Evolutionary conservation across 257 asterid species (phyloP).

Genomic region (Solanum dulcamara): DNA sequence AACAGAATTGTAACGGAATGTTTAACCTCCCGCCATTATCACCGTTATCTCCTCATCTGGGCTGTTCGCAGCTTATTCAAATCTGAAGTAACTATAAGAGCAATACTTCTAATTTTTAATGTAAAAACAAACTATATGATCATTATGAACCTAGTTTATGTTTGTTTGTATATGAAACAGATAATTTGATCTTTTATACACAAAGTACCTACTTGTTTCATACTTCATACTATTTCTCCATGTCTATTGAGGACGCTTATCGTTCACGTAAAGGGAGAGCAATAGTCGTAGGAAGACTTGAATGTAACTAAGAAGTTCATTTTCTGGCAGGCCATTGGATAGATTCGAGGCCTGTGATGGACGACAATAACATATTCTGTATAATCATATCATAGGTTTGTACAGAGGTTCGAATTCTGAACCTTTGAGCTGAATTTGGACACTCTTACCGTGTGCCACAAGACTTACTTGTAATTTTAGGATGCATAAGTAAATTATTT

Average conservation of each 20-base stretch:
- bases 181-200: background rate
- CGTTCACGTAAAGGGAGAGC: too few relatives aligned
- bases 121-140: background rate
- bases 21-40: conserved; percentile 11
- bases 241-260: too few relatives aligned
- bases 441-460: too few relatives aligned
- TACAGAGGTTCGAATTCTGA: background rate
- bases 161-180: background rate
- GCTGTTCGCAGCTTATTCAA: conserved; percentile 1
- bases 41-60: conserved; percentile 15
- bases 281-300: too few relatives aligned
- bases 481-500: too few relatives aligned
- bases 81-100: background rate
- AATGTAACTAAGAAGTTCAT: too few relatives aligned
- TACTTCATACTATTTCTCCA: background rate
- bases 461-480: too few relatives aligned
- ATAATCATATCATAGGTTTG: too few relatives aligned
- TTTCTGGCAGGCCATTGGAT: too few relatives aligned
- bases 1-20: conserved; percentile 8
- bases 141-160: background rate
- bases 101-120: background rate
- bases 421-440: background rate
- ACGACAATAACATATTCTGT: too few relatives aligned
- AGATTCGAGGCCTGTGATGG: too few relatives aligned
- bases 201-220: background rate